phyloP scores from a whole-genome alignment of 202 grass and related monocot species.

The Panicum virgatum region DNA sequence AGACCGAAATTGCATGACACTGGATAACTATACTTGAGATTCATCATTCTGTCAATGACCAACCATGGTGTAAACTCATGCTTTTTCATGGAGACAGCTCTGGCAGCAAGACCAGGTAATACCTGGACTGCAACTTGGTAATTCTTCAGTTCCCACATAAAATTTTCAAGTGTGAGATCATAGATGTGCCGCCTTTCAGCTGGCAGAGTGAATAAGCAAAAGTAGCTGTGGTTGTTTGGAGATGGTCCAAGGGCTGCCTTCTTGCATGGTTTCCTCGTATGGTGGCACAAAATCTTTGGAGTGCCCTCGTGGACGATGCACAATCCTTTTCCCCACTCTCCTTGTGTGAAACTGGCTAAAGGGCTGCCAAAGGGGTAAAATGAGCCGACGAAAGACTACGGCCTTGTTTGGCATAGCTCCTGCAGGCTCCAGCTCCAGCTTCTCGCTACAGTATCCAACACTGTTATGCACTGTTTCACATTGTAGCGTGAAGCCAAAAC shows the following conservation, averaged over 20 bases:
- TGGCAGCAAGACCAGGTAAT: constrained; percentile 2
- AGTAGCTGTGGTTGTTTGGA: not conserved
- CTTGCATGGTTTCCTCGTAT: constrained; percentile 12
- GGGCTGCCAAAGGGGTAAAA: no score
- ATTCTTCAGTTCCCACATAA: not conserved
- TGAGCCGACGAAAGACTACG: no score
- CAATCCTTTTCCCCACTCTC: no score
- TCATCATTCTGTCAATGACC: not conserved
- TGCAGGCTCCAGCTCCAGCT: no score
- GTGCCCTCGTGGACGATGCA: no score
- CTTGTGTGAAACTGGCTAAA: no score
- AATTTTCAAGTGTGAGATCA: not conserved
- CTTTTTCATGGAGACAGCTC: not conserved
- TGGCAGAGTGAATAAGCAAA: not conserved
- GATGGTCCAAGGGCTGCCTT: not conserved
- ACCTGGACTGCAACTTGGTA: not conserved
- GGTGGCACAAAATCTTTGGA: constrained; percentile 32
- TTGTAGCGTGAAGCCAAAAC: no score
- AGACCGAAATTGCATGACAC: no score
- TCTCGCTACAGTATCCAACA: no score
- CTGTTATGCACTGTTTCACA: no score
- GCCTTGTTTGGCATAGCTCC: no score
- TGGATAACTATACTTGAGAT: not conserved
- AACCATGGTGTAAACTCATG: constrained; percentile 26
- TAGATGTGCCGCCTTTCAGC: not conserved